phyloP scores from a whole-genome alignment of 2,329 filamentous ascomycete species.

The Aspergillus sp. region DNA sequence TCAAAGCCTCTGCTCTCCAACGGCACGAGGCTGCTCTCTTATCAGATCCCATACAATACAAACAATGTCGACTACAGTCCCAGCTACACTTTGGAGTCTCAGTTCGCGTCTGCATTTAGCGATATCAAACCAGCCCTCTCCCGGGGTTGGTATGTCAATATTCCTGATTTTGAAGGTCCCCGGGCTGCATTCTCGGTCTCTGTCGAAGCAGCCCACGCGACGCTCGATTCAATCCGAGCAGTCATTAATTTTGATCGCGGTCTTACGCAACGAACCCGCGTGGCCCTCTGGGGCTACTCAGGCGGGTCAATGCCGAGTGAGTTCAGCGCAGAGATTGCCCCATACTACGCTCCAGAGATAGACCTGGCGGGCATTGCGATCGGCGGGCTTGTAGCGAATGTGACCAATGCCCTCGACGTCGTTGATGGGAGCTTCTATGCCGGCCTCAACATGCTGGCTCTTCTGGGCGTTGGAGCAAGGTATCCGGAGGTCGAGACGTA shows the following conservation, averaged over 20 bases:
- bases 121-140: conserved; percentile 33
- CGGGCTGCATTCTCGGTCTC: conserved; percentile 45
- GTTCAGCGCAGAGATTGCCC: conserved; percentile 15
- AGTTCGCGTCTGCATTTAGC: conserved; percentile 22
- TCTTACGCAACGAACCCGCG: conserved; percentile 17
- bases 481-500: neutral
- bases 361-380: conserved; percentile 26
- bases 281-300: conserved; percentile 57
- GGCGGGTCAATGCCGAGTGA: conserved; percentile 48
- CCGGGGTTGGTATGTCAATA: conserved; percentile 49
- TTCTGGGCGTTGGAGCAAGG: neutral
- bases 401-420: neutral
- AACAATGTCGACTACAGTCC: conserved; percentile 31
- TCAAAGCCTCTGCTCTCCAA: conserved; percentile 15
- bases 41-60: conserved; percentile 38
- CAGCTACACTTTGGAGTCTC: conserved; percentile 26
- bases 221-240: conserved; percentile 46
- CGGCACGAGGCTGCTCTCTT: conserved; percentile 39
- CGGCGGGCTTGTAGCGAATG: neutral
- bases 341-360: conserved; percentile 16
- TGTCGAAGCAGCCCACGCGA: conserved; percentile 44
- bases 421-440: neutral
- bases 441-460: neutral
- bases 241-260: conserved; percentile 33
- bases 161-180: conserved; percentile 50